These are phyloP conservation scores for Trichoderma asperellum DNA, from an alignment of 2,329 filamentous ascomycete genomes.

Conservation along the genomic window DNA sequence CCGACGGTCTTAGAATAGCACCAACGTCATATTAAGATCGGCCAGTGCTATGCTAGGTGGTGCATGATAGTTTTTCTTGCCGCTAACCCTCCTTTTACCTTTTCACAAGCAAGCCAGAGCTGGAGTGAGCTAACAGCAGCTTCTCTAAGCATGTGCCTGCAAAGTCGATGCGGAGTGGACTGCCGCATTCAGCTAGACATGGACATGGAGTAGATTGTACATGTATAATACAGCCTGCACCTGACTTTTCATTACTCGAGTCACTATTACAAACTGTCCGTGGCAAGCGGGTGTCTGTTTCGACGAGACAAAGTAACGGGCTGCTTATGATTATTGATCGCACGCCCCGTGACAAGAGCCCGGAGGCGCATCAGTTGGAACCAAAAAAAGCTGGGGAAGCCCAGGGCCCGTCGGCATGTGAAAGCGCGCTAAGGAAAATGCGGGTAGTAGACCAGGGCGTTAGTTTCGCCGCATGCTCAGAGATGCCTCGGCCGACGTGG, in stretches of 20 bases:
- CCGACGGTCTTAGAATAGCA: background rate
- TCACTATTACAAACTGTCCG: background rate
- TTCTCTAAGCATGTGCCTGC: background rate
- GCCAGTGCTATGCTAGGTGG: background rate
- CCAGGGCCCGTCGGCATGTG: constrained; percentile 27
- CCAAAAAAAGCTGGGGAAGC: constrained; percentile 23
- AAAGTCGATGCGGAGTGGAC: background rate
- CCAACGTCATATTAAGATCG: background rate
- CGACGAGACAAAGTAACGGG: background rate
- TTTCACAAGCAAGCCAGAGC: background rate
- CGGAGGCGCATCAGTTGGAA: background rate
- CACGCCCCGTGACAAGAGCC: background rate
- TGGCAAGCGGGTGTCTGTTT: background rate
- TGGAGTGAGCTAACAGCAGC: background rate
- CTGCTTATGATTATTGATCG: background rate
- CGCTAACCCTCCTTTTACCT: background rate
- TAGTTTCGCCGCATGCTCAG: constrained; percentile 29
- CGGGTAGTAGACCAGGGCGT: constrained; percentile 20
- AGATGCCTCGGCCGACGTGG: constrained; percentile 41
- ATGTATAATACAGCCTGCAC: background rate
- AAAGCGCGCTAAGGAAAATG: constrained; percentile 29
- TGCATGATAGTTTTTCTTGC: background rate
- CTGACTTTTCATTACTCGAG: background rate
- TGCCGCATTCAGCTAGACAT: background rate
- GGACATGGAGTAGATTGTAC: background rate